Evolutionary conservation across 1,284 basidiomycete genomes (phyloP), one percentile per base, ranked within the genome.

Genomic region (Boletus semigastroideus): DNA sequence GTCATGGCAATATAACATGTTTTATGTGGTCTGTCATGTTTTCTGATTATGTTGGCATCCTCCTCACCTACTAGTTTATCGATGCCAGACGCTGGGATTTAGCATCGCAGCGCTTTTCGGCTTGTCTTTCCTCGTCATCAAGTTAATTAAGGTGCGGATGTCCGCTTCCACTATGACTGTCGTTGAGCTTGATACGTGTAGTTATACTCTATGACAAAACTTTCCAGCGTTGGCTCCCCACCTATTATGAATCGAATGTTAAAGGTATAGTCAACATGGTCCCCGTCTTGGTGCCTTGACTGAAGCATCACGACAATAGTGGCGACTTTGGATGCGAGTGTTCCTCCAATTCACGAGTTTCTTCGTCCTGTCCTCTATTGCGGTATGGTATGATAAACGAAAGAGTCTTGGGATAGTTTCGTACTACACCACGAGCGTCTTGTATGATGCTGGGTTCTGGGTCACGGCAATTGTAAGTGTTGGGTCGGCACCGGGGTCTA

Each of bases 331-430:
- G 19, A 74, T 83, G 51, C 78, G 74, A 4, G 79, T 78, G 11
- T 67, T 66, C 46, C 62, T 83, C 13, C 79, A 83, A 45, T 69
- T 83, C 10, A 68, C 79, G 2, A 66, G 72, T 9, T 83, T 83
- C 63, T 82, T 83, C 60, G 70, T 73, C 6, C 52, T 82, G 14
- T 72, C 76, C 2, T 74, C 77, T 17, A 71, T 76, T 9, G 74
- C 67, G 1, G 66, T 82, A 48, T 84, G 81, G 80, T 72, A 81
- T 33, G 73, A 76, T 56, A 79, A 80, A 62, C 70, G 81, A 4
- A 72, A 68, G 39, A 65, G 65, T 30, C 70, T 71, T 2, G 55
- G 64, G 20, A 64, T 76, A 30, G 63, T 65, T 25, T 43, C 46
- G 9, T 56, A 74, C 34, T 67, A 38, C 42, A 22, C 73, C 4